A percentile compares a stretch with the other conserved stretches of the same genome.
Conservation (phyloP, 2,329 filamentous ascomycete genomes). For the Cladosporium phlei region DNA sequence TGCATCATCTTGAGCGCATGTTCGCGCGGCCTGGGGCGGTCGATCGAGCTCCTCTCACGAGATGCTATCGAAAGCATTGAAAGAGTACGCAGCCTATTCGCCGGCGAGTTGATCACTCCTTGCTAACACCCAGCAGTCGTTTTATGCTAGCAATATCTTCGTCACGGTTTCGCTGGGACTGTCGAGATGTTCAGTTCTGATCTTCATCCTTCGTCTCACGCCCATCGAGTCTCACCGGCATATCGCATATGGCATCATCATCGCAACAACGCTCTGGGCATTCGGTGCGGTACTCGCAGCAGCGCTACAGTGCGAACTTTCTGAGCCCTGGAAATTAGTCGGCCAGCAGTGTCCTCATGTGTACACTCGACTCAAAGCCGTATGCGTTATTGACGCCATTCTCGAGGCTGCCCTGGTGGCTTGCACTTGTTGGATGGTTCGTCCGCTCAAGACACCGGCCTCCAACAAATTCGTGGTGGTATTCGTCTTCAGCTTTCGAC, state of each 20-base stretch:
- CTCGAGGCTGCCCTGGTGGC: conserved; percentile 4
- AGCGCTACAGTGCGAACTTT: conserved; percentile 18
- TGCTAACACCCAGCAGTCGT: conserved; percentile 11
- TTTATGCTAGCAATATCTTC: conserved; percentile 19
- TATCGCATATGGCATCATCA: conserved; percentile 12
- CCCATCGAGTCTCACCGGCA: conserved; percentile 16
- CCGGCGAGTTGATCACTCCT: no score
- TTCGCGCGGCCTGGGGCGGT: conserved; percentile 16
- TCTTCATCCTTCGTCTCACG: conserved; percentile 18
- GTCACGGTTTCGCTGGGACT: conserved; percentile 15
- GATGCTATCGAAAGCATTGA: conserved; percentile 1
- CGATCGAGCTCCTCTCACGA: conserved; percentile 12
- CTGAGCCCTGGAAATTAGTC: conserved; percentile 14
- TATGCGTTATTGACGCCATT: conserved; percentile 8
- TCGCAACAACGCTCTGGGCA: conserved; percentile 14
- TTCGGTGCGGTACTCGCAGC: conserved; percentile 16
- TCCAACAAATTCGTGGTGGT: conserved; percentile 11
- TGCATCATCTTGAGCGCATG: conserved; percentile 17
- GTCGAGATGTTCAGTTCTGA: conserved; percentile 17
- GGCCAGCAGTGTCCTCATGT: neutral
- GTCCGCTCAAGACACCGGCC: conserved; percentile 2
- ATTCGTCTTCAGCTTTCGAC: conserved; percentile 12
- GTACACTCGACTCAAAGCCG: conserved; percentile 2
- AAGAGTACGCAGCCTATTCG: conserved; percentile 2
- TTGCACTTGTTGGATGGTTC: conserved; percentile 10